Evolutionary conservation across 257 asterid species (phyloP), one percentile per base, ranked within the genome.

Genomic region (Solanum chilense): DNA sequence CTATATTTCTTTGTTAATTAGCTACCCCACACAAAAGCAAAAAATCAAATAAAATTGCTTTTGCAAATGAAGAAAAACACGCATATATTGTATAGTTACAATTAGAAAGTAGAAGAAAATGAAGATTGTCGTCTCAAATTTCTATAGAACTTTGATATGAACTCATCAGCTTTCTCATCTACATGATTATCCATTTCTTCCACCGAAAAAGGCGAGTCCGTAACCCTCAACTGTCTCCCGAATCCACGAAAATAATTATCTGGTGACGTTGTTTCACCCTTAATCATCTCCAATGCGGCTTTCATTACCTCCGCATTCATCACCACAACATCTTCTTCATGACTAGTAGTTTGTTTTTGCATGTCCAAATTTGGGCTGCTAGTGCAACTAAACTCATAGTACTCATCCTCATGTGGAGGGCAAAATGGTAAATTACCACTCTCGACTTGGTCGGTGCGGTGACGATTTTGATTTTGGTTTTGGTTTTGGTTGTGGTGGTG

Each of bases 141-240:
- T 3, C 82, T 85, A 31, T 87, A 88, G 49, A 88, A 88, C 62
- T 56, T 80, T 4, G 42, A 69, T 16, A 88, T 88, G 29, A 88
- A 88, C 37, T 86, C 47, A n/a, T 87, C 89, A 16, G 91, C 88
- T 42, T 60, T 89, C 49, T 89, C 84, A 47, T 89, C 88, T 0
- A 89, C 86, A 37, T 75, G 78, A 45, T 58, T 85, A 9, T 52
- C 80, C 23, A 25, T 2, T 86, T 84, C 10, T 47, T 20, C 27
- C 27, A 5, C 41, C 9, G 86, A 73, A 60, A 66, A 88, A 20
- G 90, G 88, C 64, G 90, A 88, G 44, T 88, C 90, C 3, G 88
- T 86, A 35, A 88, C 29, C 87, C 88, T 70, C 73, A 88, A 29
- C 25, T 86, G 84, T 78, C 88, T 37, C 78, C 90, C 88, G 21